A percentile compares a stretch with the other conserved stretches of the same genome.
Evolutionary conservation across 257 asterid species (phyloP).

Genomic region (Hygrophila difformis): DNA sequence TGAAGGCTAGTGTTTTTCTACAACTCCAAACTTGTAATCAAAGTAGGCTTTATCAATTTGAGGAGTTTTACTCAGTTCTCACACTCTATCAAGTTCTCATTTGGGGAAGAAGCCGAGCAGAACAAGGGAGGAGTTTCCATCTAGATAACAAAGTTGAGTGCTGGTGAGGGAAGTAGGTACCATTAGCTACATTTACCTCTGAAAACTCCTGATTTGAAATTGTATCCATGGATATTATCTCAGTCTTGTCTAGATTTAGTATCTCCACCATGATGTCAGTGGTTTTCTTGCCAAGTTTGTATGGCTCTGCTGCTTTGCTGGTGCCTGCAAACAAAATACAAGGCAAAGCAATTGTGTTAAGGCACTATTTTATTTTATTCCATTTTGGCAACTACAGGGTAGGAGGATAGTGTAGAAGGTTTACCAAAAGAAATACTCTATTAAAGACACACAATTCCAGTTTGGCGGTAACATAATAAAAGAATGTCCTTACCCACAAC

Average conservation of each 20-base stretch:
- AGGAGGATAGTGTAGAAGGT: too few relatives aligned
- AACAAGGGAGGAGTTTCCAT: conserved; percentile 4
- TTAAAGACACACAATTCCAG: not conserved
- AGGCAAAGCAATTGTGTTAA: too few relatives aligned
- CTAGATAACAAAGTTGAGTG: not conserved
- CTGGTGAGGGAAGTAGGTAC: conserved; percentile 8
- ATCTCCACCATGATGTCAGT: conserved; percentile 81
- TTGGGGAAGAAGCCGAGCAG: conserved; percentile 1
- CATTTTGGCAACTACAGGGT: too few relatives aligned
- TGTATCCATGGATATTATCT: conserved; percentile 71
- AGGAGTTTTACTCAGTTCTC: not conserved
- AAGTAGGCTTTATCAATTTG: not conserved
- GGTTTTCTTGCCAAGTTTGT: conserved; percentile 84
- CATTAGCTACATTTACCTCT: conserved; percentile 51
- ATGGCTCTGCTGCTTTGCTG: conserved; percentile 68
- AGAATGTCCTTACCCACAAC: conserved; percentile 68
- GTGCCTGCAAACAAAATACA: conserved; percentile 52
- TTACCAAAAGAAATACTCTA: too few relatives aligned
- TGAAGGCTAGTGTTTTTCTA: too few relatives aligned
- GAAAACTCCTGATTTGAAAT: conserved; percentile 96
- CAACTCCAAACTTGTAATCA: not conserved
- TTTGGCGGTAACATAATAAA: conserved; percentile 13
- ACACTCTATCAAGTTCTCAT: not conserved
- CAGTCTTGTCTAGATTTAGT: conserved; percentile 89
- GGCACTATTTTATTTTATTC: too few relatives aligned